A percentile compares a stretch with the other conserved stretches of the same genome.
Evolutionary conservation across 2,329 filamentous ascomycete species (phyloP).

Genomic region (Whalleya microplaca): DNA sequence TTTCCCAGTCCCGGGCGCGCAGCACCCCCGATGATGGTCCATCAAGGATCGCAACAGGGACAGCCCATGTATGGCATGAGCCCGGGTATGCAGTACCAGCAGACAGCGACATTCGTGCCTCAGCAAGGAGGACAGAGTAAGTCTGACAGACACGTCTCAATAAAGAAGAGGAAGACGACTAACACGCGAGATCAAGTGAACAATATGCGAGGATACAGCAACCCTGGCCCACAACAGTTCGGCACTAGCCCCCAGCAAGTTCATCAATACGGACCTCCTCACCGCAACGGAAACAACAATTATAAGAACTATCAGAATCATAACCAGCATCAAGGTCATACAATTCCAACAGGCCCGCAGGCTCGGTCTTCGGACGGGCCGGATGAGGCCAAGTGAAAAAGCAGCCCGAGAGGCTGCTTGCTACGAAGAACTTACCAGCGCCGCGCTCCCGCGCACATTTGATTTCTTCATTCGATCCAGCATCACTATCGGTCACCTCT

Average conservation of each 20-base stretch:
- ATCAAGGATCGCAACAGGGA: conserved; percentile 91
- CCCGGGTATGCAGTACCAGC: conserved; percentile 73
- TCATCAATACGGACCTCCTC: conserved; percentile 63
- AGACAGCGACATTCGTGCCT: conserved; percentile 67
- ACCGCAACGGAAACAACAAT: conserved; percentile 61
- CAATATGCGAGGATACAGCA: conserved; percentile 63
- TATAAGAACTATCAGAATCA: conserved; percentile 54
- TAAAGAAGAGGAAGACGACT: conserved; percentile 32
- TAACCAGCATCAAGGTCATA: conserved; percentile 45
- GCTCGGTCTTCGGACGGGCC: conserved; percentile 44
- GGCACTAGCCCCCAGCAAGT: conserved; percentile 67
- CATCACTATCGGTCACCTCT: conserved; percentile 27
- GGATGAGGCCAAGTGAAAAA: conserved; percentile 51
- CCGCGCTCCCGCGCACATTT: conserved; percentile 34
- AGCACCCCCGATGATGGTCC: conserved; percentile 86
- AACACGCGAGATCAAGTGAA: conserved; percentile 55
- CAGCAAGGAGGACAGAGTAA: conserved; percentile 76
- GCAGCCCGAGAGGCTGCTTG: conserved; percentile 17
- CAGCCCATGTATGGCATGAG: conserved; percentile 79
- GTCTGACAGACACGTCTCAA: conserved; percentile 43
- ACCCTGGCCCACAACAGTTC: conserved; percentile 63
- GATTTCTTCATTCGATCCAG: conserved; percentile 34
- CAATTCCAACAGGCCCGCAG: conserved; percentile 39
- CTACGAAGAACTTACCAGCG: conserved; percentile 32
- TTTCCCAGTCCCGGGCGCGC: conserved; percentile 88